Conservation (phyloP, 768 basidiomycete species). For the Leucocoprinus leucothites region DNA sequence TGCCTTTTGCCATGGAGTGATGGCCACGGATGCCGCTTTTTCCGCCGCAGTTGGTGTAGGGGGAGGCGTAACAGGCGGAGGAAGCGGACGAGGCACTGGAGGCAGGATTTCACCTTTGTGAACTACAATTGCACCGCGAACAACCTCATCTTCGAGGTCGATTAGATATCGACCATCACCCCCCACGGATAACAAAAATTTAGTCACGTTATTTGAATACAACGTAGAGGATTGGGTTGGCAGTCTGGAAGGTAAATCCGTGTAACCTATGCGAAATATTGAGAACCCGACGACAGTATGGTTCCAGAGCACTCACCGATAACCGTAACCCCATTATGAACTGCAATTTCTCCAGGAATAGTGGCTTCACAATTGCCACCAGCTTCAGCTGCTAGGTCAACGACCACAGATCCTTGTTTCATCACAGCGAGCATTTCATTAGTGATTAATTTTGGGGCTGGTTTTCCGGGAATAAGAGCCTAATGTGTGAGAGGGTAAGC, state of each 20-base stretch:
- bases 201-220: constrained; percentile 90
- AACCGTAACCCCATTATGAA: constrained; percentile 76
- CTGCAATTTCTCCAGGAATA: constrained; percentile 66
- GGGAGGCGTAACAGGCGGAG: constrained; percentile 53
- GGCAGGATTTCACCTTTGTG: constrained; percentile 65
- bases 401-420: constrained; percentile 89
- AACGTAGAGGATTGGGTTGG: constrained; percentile 88
- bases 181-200: constrained; percentile 81
- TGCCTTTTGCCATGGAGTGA: constrained; percentile 87
- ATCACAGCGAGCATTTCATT: constrained; percentile 86
- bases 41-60: constrained; percentile 41
- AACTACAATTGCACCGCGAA: constrained; percentile 74
- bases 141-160: constrained; percentile 80
- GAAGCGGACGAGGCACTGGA: constrained; percentile 65
- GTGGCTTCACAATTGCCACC: constrained; percentile 91
- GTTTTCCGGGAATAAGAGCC: constrained; percentile 85
- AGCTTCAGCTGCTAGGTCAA: constrained; percentile 83
- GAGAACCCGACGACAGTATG: neutral
- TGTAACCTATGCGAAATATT: constrained; percentile 52
- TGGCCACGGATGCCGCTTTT: constrained; percentile 48
- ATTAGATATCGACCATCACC: constrained; percentile 59
- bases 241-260: constrained; percentile 82
- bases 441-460: constrained; percentile 82
- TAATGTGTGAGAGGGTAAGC: constrained; percentile 18
- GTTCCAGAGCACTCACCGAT: constrained; percentile 48